Base-by-base conservation (phyloP, 176 grass and related monocot species). In the Aegilops speltoides region DNA sequence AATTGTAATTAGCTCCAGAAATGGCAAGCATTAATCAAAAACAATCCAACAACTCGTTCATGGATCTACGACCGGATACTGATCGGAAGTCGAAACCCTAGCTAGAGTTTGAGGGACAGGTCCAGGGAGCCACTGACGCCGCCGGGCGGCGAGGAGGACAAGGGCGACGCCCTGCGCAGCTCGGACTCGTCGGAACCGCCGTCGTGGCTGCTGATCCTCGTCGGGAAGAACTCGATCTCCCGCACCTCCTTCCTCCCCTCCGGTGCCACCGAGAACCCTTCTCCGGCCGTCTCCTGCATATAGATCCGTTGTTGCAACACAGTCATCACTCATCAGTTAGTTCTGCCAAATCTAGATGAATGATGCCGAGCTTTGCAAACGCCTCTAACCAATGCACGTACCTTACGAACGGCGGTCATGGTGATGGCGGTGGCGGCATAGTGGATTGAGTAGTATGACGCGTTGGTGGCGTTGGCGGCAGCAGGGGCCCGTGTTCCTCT, bases 161-260 rank as follows among this genome's bases (percentile, higher is more conserved):
- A 25, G 38, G 54, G 72, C 13, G 63, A 19, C 40, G 60, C 2
- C 17, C 56, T 3, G 36, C 69, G 68, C 12, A 84, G 9, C 87
- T 85, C 82, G 6, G 89, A 77, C 20, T 64, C 72, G 8, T 26
- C 68, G 4, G n/a, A 5, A 29, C 19, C 19, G 17, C 11, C 43
- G 22, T 34, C 24, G 24, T 20, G 33, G 23, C 15, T 54, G 19
- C 22, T 34, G 50, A 48, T 40, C 24, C 24, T 73, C 56, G 66
- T 41, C 14, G 93, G 93, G 84, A 95, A 91, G 91, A 95, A 95
- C 64, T 95, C 89, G 78, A 95, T 91, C 93, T 93, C 93, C 73
- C 87, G 79, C 38, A 93, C 54, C 33, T 73, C 26, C 52, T 64
- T 40, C 87, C 80, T 86, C 40, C 20, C 64, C 62, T 90, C 85